phyloP scores from a whole-genome alignment of 2,329 filamentous ascomycete species.

The Fusarium neocosmosporiellum region DNA sequence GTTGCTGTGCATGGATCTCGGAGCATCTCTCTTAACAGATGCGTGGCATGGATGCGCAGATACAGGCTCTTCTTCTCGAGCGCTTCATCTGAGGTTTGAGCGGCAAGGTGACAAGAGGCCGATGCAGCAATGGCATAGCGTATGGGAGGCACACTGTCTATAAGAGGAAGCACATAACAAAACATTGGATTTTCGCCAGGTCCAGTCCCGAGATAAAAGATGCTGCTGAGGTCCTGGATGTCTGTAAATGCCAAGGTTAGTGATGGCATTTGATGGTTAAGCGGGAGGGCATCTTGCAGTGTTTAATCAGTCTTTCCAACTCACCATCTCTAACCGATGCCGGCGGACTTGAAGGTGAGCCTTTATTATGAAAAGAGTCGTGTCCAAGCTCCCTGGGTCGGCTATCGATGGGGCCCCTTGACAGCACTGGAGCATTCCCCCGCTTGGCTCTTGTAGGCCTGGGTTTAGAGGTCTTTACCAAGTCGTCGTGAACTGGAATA shows the following conservation, averaged over 20 bases:
- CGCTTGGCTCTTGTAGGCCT: neutral
- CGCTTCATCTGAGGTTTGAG: neutral
- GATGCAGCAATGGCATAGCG: conserved; percentile 16
- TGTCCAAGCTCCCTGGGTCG: neutral
- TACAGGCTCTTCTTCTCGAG: conserved; percentile 10
- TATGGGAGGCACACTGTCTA: conserved; percentile 5
- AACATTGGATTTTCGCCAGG: conserved; percentile 21
- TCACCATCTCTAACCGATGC: neutral
- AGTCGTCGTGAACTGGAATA: neutral
- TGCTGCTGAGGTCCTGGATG: conserved; percentile 8
- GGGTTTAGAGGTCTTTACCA: rapidly evolving
- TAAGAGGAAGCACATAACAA: conserved; percentile 15
- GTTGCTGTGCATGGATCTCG: neutral
- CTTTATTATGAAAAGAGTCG: neutral
- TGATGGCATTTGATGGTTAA: neutral
- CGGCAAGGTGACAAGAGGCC: conserved; percentile 19
- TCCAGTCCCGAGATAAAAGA: conserved; percentile 16
- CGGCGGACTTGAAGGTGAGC: neutral
- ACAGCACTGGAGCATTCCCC: neutral
- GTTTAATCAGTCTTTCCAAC: conserved; percentile 1
- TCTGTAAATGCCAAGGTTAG: neutral
- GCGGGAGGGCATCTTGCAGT: neutral
- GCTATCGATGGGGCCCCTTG: neutral
- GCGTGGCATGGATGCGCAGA: conserved; percentile 7
- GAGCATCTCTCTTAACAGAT: conserved; percentile 2